Conservation (phyloP, 1,284 basidiomycete species). For the Phellopilus nigrolimitatus region DNA sequence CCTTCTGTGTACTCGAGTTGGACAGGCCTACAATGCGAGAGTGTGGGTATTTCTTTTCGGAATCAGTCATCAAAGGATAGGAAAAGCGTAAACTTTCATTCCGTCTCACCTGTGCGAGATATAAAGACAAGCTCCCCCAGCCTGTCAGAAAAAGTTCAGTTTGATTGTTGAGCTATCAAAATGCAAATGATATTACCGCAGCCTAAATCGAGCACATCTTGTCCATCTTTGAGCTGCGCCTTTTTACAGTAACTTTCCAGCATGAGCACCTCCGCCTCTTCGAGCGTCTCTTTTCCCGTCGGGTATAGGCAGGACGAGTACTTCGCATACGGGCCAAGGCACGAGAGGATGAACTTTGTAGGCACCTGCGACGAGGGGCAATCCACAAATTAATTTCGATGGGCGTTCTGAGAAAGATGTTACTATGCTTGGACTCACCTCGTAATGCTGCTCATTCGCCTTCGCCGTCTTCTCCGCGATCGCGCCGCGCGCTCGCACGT, state of each 20-base stretch:
- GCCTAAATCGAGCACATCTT: slow-evolving; percentile 67
- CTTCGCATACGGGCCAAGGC: slow-evolving; percentile 59
- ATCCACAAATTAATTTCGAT: not conserved
- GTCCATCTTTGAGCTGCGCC: slow-evolving; percentile 59
- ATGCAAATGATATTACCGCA: slow-evolving; percentile 43
- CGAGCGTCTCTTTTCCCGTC: slow-evolving; percentile 59
- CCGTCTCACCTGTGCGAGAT: slow-evolving; percentile 62
- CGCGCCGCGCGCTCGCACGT: slow-evolving; percentile 42
- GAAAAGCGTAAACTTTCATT: slow-evolving; percentile 17
- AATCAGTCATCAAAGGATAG: not conserved
- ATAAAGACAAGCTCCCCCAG: slow-evolving; percentile 72
- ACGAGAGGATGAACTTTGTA: slow-evolving; percentile 63
- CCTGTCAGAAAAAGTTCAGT: slow-evolving; percentile 32
- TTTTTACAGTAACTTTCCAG: slow-evolving; percentile 69
- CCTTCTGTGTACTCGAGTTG: slow-evolving; percentile 71
- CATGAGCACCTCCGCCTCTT: slow-evolving; percentile 67
- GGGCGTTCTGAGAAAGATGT: slow-evolving; percentile 26
- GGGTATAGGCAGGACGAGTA: slow-evolving; percentile 74
- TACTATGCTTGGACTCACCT: too few relatives aligned
- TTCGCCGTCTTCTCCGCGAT: slow-evolving; percentile 69
- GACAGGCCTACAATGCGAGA: slow-evolving; percentile 63
- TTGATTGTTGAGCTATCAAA: not conserved
- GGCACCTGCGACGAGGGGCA: slow-evolving; percentile 57
- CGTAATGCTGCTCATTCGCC: slow-evolving; percentile 79
- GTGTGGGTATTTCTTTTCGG: slow-evolving; percentile 60